Percentiles rank a stretch among this genome's conserved stretches.
Evolutionary conservation across 352 stramenopile genomes (phyloP).

Genomic region (Phytophthora ramorum): DNA sequence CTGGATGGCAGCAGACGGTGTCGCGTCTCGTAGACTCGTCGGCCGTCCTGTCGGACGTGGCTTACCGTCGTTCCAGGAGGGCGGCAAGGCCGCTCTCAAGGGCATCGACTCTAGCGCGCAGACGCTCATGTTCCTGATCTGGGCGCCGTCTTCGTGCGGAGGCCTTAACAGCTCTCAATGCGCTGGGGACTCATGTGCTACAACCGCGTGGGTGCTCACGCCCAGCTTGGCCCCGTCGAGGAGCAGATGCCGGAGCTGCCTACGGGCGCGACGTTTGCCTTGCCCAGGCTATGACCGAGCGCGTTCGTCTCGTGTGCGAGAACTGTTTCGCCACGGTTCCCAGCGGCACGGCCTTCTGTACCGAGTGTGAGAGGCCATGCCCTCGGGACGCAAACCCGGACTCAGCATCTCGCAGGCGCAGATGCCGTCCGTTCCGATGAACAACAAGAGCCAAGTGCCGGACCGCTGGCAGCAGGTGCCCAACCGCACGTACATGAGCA

Average conservation of each 20-base stretch:
- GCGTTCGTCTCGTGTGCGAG: slow-evolving; percentile 87
- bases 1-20: slow-evolving; percentile 77
- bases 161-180: slow-evolving; percentile 85
- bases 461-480: slow-evolving; percentile 88
- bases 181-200: slow-evolving; percentile 91
- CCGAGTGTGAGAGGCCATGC: slow-evolving; percentile 89
- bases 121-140: slow-evolving; percentile 84
- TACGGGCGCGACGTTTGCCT: slow-evolving; percentile 65
- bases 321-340: slow-evolving; percentile 91
- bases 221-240: slow-evolving; percentile 62
- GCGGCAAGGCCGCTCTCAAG: slow-evolving; percentile 53
- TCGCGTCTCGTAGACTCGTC: slow-evolving; percentile 71
- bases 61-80: slow-evolving; percentile 74
- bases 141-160: slow-evolving; percentile 63
- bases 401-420: slow-evolving; percentile 89
- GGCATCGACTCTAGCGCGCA: slow-evolving; percentile 63
- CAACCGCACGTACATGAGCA: slow-evolving; percentile 86
- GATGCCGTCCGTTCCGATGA: slow-evolving; percentile 86
- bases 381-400: slow-evolving; percentile 72
- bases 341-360: slow-evolving; percentile 86
- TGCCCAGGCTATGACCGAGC: slow-evolving; percentile 60
- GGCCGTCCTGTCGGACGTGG: slow-evolving; percentile 66
- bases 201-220: slow-evolving; percentile 86
- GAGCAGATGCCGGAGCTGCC: slow-evolving; percentile 83
- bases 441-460: slow-evolving; percentile 74